Evolutionary conservation across 2,329 filamentous ascomycete genomes (phyloP).

Genomic region (Cladosporium phlei): DNA sequence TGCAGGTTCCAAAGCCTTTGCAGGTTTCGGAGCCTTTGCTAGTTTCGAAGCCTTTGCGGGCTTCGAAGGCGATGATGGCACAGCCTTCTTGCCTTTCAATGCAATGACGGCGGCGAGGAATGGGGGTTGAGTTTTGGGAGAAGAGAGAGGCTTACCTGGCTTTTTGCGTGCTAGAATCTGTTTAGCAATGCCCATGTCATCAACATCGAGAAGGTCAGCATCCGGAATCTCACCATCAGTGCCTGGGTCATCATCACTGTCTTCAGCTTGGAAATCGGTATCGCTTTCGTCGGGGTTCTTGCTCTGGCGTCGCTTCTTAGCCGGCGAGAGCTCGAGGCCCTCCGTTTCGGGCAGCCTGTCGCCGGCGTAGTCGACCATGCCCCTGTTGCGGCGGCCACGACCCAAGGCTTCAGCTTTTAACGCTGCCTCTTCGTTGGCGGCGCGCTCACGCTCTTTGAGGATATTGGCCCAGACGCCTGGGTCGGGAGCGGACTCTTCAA

Average conservation of each 20-base stretch:
- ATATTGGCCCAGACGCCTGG: constrained; percentile 86
- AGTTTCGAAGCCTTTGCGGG: background rate
- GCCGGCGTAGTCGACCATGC: constrained; percentile 48
- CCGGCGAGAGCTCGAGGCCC: constrained; percentile 25
- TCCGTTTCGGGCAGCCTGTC: constrained; percentile 26
- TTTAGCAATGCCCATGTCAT: constrained; percentile 26
- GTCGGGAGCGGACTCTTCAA: constrained; percentile 51
- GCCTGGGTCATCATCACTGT: constrained; percentile 31
- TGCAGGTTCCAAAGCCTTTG: too few relatives aligned
- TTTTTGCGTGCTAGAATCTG: constrained; percentile 24
- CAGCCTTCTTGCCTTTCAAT: background rate
- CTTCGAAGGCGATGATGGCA: too few relatives aligned
- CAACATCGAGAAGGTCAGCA: constrained; percentile 17
- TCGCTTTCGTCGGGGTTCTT: constrained; percentile 40
- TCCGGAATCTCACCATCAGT: constrained; percentile 25
- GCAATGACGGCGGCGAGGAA: too few relatives aligned
- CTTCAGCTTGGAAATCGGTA: constrained; percentile 47
- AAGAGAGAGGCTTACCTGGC: constrained; percentile 22
- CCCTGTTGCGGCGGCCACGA: constrained; percentile 71
- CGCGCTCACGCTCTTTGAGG: constrained; percentile 72
- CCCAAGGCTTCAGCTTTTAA: constrained; percentile 71
- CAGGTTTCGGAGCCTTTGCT: background rate
- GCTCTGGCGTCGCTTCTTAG: constrained; percentile 30
- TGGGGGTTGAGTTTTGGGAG: constrained; percentile 9
- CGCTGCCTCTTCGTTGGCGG: constrained; percentile 68